Base-by-base conservation (phyloP, 2,329 filamentous ascomycete genomes). In the Pseudogymnoascus pannorum region DNA sequence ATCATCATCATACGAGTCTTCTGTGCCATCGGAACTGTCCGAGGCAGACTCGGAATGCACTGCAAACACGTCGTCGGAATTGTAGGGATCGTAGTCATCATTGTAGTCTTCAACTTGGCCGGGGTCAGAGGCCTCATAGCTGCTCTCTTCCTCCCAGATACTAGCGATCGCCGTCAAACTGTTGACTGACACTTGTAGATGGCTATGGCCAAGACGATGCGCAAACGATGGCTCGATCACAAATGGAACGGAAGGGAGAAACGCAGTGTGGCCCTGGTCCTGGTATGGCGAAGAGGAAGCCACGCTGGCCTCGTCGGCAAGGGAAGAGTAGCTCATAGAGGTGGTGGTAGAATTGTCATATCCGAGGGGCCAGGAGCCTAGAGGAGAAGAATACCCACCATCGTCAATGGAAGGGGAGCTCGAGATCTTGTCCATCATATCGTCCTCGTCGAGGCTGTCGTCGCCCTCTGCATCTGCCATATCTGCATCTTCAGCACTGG, bases 351-450 rank as follows among this genome's bases (percentile, higher is more conserved):
- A 59, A 48, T 48, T 48, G 42, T 68, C 66, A 63, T 60, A 64
- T 64, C 69, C 66, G 51, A 65, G 62, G 59, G 69, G 69, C 70
- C 70, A 72, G 36, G 64, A 26, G 60, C 62, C 62, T 61, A 66
- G 66, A 70, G 71, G 67, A 48, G 42, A 48, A 64, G 66, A 66
- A 71, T 79, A 94, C 92, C 83, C 87, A 99, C 93, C 93, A 88
- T 97, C 93, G 81, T 96, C 92, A 76, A 99, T 99, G 69, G 93
- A 97, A 72, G 94, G 94, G 70, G 93, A 97, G 76, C 92, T 97
- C 70, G 93, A 97, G 67, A 99, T 97, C 76, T 94, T 94, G 79
- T 97, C 94, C 89, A 96, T 91, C 86, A 96, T 87, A 75, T 97
- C 93, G 75, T 97, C 87, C 61, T 73, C 81, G 71, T 95, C 92